Conservation (phyloP, 73 alveolate genomes). For the Uronychia binucleata region DNA sequence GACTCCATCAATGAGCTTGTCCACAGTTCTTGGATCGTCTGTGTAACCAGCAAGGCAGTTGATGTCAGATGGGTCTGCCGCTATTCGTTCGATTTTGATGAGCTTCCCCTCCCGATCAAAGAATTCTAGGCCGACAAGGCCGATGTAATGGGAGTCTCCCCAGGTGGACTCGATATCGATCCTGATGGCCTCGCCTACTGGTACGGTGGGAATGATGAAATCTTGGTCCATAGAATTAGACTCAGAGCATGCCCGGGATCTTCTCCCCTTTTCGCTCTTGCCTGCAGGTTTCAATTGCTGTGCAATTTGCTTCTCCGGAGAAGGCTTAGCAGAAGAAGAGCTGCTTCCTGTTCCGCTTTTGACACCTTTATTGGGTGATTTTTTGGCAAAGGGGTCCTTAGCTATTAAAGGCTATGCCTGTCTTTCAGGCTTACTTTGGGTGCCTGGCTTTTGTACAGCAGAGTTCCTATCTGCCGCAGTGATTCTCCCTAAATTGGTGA, state of each 20-base stretch:
- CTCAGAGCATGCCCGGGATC: neutral
- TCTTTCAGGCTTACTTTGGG: neutral
- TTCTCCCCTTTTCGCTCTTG: neutral
- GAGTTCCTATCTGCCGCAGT: constrained; percentile 48
- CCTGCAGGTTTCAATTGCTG: neutral
- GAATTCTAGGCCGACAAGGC: constrained; percentile 84
- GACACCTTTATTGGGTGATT: neutral
- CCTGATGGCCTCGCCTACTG: constrained; percentile 59
- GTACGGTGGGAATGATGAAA: constrained; percentile 70
- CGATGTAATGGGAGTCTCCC: constrained; percentile 91
- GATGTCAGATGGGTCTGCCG: constrained; percentile 89
- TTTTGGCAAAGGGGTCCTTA: neutral
- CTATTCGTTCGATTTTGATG: constrained; percentile 36
- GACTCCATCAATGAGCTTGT: constrained; percentile 84
- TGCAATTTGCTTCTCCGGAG: neutral
- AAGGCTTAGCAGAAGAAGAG: neutral
- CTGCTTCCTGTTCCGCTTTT: neutral
- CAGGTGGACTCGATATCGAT: constrained; percentile 79
- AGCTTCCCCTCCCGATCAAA: constrained; percentile 70
- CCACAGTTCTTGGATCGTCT: constrained; percentile 91
- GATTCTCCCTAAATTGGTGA: constrained; percentile 84
- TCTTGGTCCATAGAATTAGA: constrained; percentile 8
- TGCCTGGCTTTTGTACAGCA: constrained; percentile 2
- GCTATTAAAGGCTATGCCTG: neutral
- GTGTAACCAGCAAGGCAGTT: constrained; percentile 84